A percentile compares a stretch with the other conserved stretches of the same genome.
Evolutionary conservation across 2,329 filamentous ascomycete genomes (phyloP).

Genomic region (Talaromyces sp.): DNA sequence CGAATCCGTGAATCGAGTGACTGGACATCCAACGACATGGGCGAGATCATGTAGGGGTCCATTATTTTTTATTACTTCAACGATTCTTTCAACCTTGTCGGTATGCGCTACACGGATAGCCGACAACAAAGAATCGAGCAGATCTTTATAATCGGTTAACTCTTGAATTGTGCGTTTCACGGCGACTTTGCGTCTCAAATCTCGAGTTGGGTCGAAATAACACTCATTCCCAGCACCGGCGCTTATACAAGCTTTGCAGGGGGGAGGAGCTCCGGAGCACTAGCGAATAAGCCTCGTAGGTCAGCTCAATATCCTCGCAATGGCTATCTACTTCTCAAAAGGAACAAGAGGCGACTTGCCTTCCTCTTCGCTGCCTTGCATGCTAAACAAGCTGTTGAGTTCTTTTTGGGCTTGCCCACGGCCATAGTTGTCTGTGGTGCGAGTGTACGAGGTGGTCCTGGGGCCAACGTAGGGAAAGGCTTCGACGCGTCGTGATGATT

Average conservation of each 20-base stretch:
- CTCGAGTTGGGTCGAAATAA: constrained; percentile 39
- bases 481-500: constrained; percentile 22
- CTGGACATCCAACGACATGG: constrained; percentile 21
- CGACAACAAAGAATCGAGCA: constrained; percentile 35
- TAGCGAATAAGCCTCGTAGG: constrained; percentile 8
- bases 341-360: constrained; percentile 16
- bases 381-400: constrained; percentile 38
- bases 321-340: not conserved
- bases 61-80: constrained; percentile 33
- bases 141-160: constrained; percentile 35
- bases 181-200: constrained; percentile 41
- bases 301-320: not conserved
- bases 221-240: constrained; percentile 31
- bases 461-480: constrained; percentile 33
- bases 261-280: constrained; percentile 39
- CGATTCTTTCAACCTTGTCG: constrained; percentile 28
- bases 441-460: constrained; percentile 25
- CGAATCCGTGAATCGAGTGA: constrained; percentile 22
- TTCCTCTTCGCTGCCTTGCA: constrained; percentile 43
- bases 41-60: constrained; percentile 31
- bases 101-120: constrained; percentile 31
- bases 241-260: constrained; percentile 39
- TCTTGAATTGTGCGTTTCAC: constrained; percentile 40
- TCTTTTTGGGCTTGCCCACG: constrained; percentile 37
- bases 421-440: constrained; percentile 21